Percentiles rank a stretch among this genome's conserved stretches.
phyloP scores from a whole-genome alignment of 192 early-diverging fungal genomes.

The Coemansia sp. region DNA sequence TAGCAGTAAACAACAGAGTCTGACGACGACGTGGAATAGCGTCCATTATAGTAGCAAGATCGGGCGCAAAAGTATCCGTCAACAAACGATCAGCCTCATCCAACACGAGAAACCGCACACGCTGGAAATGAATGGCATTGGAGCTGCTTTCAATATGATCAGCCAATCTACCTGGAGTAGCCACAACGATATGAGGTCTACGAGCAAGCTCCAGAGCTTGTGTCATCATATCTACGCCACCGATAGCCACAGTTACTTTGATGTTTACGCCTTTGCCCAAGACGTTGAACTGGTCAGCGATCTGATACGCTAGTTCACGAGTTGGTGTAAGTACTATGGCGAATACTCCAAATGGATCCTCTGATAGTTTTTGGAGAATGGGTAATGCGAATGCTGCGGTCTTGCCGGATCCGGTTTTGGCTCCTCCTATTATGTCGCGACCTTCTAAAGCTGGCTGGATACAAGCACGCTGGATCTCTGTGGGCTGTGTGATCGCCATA shows the following conservation, averaged over 20 bases:
- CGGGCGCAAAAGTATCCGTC: slow-evolving; percentile 78
- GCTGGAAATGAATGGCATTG: slow-evolving; percentile 69
- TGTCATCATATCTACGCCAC: slow-evolving; percentile 91
- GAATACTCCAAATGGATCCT: slow-evolving; percentile 96
- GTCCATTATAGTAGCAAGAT: slow-evolving; percentile 77
- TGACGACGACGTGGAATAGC: slow-evolving; percentile 81
- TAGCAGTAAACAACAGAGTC: slow-evolving; percentile 95
- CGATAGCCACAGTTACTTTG: slow-evolving; percentile 85
- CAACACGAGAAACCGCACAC: slow-evolving; percentile 82
- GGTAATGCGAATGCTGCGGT: slow-evolving; percentile 98
- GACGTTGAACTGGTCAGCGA: slow-evolving; percentile 95
- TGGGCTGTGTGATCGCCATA: slow-evolving; percentile 82
- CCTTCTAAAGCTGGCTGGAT: slow-evolving; percentile 76
- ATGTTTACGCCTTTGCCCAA: slow-evolving; percentile 86
- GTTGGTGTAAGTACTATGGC: slow-evolving; percentile 96
- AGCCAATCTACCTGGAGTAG: slow-evolving; percentile 91
- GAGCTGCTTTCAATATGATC: slow-evolving; percentile 86
- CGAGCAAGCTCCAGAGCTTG: slow-evolving; percentile 85
- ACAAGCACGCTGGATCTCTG: slow-evolving; percentile 91
- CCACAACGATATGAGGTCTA: slow-evolving; percentile 89
- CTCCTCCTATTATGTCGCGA: slow-evolving; percentile 86
- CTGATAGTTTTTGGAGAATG: slow-evolving; percentile 90
- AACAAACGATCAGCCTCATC: slow-evolving; percentile 96
- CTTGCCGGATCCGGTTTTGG: slow-evolving; percentile 96
- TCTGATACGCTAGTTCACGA: slow-evolving; percentile 95